Conservation (phyloP, 2,329 filamentous ascomycete species). For the Botrytis fragariae region DNA sequence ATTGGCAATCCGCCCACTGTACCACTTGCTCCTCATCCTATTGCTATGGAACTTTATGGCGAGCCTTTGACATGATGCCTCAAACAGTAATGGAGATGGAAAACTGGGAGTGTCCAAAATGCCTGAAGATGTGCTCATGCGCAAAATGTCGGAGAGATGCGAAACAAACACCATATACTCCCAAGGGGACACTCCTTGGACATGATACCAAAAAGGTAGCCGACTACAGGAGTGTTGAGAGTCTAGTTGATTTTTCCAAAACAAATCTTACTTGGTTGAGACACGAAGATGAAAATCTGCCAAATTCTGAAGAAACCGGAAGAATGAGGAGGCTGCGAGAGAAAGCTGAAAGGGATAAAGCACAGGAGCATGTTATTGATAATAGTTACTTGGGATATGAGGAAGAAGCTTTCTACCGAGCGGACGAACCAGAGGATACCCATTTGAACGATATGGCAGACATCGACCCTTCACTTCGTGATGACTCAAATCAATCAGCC, state of each 20-base stretch:
- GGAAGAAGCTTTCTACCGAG: conserved; percentile 19
- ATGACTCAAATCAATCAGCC: not conserved
- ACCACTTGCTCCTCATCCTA: conserved; percentile 73
- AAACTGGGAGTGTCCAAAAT: conserved; percentile 87
- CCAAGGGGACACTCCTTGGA: conserved; percentile 82
- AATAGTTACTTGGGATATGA: conserved; percentile 29
- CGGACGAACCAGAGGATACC: conserved; percentile 17
- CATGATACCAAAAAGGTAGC: conserved; percentile 89
- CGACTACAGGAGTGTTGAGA: conserved; percentile 86
- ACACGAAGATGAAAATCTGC: conserved; percentile 49
- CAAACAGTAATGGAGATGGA: conserved; percentile 76
- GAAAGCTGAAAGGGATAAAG: conserved; percentile 38
- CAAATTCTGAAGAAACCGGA: conserved; percentile 43
- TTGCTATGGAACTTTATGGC: conserved; percentile 90
- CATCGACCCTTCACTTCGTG: conserved; percentile 36
- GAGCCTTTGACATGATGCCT: conserved; percentile 88
- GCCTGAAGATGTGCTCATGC: conserved; percentile 82
- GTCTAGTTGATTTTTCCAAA: conserved; percentile 82
- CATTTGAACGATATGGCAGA: conserved; percentile 29
- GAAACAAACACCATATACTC: conserved; percentile 75
- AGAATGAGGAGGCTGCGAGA: conserved; percentile 39
- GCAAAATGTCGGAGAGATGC: conserved; percentile 66
- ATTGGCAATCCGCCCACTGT: conserved; percentile 83
- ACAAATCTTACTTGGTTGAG: conserved; percentile 85
- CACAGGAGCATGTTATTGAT: conserved; percentile 29